Evolutionary conservation across 163 green algal species (phyloP).

Genomic region (Chlamydomonas reinhardtii): DNA sequence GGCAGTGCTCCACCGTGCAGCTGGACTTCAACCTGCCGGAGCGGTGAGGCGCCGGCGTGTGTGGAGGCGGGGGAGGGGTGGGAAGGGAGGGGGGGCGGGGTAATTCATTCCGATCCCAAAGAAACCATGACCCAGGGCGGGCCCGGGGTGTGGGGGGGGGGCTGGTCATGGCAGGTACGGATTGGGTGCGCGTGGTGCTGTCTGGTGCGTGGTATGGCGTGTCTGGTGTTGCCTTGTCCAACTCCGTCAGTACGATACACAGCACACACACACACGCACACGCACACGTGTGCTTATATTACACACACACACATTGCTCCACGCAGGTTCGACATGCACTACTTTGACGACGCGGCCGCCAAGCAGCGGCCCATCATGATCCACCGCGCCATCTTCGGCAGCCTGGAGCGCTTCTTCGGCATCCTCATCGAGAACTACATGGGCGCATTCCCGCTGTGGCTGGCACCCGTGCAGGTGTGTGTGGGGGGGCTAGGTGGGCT

Average conservation of each 20-base stretch:
- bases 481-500: neutral
- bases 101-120: no score
- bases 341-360: slow-evolving; percentile 79
- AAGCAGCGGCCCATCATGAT: slow-evolving; percentile 99
- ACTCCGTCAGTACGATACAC: no score
- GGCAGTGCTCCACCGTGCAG: slow-evolving; percentile 99
- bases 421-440: slow-evolving; percentile 99
- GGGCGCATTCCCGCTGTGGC: slow-evolving; percentile 97
- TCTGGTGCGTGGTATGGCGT: no score
- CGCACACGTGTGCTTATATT: no score
- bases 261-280: no score
- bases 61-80: neutral
- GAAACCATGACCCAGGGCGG: no score
- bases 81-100: neutral
- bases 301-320: no score
- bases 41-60: slow-evolving; percentile 53
- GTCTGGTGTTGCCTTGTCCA: no score
- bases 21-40: slow-evolving; percentile 99
- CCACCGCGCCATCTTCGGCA: slow-evolving; percentile 97
- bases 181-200: no score
- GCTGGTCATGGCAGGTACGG: no score
- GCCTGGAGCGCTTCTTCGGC: slow-evolving; percentile 99
- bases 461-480: slow-evolving; percentile 91
- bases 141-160: no score
- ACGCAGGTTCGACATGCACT: slow-evolving; percentile 90